Percentiles rank a stretch among this genome's conserved stretches.
Conservation (phyloP, 2,329 filamentous ascomycete species). For the Xylaria arbuscula region DNA sequence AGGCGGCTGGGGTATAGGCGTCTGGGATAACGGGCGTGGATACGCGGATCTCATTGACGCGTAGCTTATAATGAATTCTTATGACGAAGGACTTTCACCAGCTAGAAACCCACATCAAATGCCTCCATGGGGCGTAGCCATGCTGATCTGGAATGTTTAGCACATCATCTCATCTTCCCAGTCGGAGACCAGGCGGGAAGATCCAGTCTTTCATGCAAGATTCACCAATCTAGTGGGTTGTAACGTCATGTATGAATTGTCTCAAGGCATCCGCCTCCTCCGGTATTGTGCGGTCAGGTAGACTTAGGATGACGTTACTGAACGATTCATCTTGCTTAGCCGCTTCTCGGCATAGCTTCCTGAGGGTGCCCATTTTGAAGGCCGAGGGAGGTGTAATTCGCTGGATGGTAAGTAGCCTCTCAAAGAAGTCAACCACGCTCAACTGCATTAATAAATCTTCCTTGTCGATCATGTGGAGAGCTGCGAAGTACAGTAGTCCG, state of each 20-base stretch:
- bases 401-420: slow-evolving; percentile 62
- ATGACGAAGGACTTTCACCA: neutral
- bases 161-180: slow-evolving; percentile 7
- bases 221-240: slow-evolving; percentile 47
- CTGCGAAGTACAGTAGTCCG: slow-evolving; percentile 63
- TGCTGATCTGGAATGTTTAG: slow-evolving; percentile 6
- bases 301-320: slow-evolving; percentile 52
- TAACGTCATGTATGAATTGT: slow-evolving; percentile 57
- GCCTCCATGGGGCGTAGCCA: slow-evolving; percentile 7
- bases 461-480: slow-evolving; percentile 63
- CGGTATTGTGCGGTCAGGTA: slow-evolving; percentile 62
- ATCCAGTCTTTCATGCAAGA: neutral
- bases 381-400: slow-evolving; percentile 54
- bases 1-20: slow-evolving; percentile 4
- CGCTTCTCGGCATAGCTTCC: slow-evolving; percentile 57
- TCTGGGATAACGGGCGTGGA: neutral
- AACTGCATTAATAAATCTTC: slow-evolving; percentile 63
- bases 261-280: slow-evolving; percentile 63
- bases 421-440: slow-evolving; percentile 65
- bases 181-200: neutral
- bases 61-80: slow-evolving; percentile 2
- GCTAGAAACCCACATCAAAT: neutral
- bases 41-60: slow-evolving; percentile 14
- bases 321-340: slow-evolving; percentile 54
- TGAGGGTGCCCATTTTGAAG: slow-evolving; percentile 53